Evolutionary conservation across 805 yeast genomes (phyloP), one percentile per base, ranked within the genome.

Genomic region (Metschnikowia lochheadii): DNA sequence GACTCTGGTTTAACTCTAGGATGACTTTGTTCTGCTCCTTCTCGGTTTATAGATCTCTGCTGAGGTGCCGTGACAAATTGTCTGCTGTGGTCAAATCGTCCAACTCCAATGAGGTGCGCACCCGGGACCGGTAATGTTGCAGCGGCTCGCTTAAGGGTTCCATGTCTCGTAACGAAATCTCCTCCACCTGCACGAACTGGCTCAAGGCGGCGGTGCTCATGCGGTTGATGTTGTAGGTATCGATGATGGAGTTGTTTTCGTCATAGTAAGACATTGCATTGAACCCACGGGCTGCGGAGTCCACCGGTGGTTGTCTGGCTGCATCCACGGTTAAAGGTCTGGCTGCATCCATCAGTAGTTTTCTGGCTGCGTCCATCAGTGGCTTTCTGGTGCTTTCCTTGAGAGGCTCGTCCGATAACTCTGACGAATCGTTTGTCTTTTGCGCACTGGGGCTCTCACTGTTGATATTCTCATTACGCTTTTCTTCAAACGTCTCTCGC

Each of bases 91-190:
- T 65, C 31, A 72, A 47, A 17, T 66, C 76, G 13, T 69, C 69
- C 17, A 72, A 43, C 17, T 72, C 77, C 50, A 72, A 51, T 51
- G 76, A 71, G 11, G 75, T 62, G 42, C 75, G 66, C 4, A 69
- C 51, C 11, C 52, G 51, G 18, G 57, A 42, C 17, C 56, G 52
- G 36, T 53, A 49, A 43, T 66, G 60, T 2, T 64, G 40, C 10
- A 33, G 31, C 6, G 32, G 59, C 23, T 53, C 52, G 6, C 44
- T 33, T 35, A 40, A 21, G 6, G 55, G 48, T 15, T 48, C 42
- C 47, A 51, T 40, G 44, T 72, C 73, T 29, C 77, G 76, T 75
- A 79, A 62, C 31, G 77, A 76, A 49, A 79, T 79, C 52, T 78
- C 83, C 56, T 79, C 83, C 0, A 81, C 76, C n/a, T 65, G 67